Conservation (phyloP, 179 eudicot species). For the Heliamphora pulchella region DNA sequence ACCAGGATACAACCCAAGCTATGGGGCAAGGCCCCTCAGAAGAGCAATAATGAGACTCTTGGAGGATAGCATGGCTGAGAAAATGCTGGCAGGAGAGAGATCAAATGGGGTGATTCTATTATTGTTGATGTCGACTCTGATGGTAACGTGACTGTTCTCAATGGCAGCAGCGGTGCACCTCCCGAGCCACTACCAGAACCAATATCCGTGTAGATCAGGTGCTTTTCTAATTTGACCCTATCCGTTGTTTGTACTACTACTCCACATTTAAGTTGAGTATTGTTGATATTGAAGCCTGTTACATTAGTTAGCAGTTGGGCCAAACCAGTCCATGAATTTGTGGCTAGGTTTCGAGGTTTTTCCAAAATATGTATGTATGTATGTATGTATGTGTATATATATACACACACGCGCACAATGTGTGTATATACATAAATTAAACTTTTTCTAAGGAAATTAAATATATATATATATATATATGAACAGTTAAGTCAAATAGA, state of each 20-base stretch:
- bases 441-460: too few species aligned
- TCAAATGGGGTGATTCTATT: slow-evolving; percentile 71
- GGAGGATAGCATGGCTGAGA: slow-evolving; percentile 95
- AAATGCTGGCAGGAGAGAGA: slow-evolving; percentile 68
- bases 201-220: slow-evolving; percentile 3
- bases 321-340: background rate
- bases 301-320: slow-evolving; percentile 1
- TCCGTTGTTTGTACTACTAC: slow-evolving; percentile 19
- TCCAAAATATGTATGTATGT: too few species aligned
- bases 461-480: too few species aligned
- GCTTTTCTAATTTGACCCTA: slow-evolving; percentile 12
- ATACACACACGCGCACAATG: too few species aligned
- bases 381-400: too few species aligned
- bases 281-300: background rate
- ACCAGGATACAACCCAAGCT: slow-evolving; percentile 69
- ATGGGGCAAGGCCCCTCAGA: slow-evolving; percentile 87
- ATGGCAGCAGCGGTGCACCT: slow-evolving; percentile 45
- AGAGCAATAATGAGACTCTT: slow-evolving; percentile 85
- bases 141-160: slow-evolving; percentile 49
- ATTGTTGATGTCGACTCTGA: slow-evolving; percentile 50
- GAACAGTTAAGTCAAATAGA: too few species aligned
- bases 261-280: background rate
- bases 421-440: too few species aligned
- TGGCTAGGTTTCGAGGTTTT: slow-evolving; percentile 4
- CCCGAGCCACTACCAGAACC: slow-evolving; percentile 18